Evolutionary conservation across 257 asterid species (phyloP).

Genomic region (Rubia yunnanensis): DNA sequence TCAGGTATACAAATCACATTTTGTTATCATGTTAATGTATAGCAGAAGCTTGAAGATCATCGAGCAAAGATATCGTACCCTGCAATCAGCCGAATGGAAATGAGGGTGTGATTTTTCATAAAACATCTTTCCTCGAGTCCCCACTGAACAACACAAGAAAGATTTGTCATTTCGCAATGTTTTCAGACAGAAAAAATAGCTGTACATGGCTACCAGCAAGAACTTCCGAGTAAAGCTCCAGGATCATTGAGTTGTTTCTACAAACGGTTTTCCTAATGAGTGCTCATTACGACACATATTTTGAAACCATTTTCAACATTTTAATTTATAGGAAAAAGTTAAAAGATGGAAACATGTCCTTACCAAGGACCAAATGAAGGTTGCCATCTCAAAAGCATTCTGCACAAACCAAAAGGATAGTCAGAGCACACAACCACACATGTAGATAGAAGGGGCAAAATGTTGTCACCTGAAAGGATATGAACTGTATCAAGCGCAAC

Average conservation of each 20-base stretch:
- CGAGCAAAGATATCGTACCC: constrained; percentile 36
- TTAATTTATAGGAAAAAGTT: neutral
- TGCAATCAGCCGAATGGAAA: constrained; percentile 45
- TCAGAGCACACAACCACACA: constrained; percentile 11
- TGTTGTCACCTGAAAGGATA: constrained; percentile 74
- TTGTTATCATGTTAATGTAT: too few relatives aligned
- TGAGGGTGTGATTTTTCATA: constrained; percentile 71
- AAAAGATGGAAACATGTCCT: constrained; percentile 11
- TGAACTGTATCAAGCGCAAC: constrained; percentile 67
- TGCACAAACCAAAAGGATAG: constrained; percentile 22
- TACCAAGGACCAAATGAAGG: constrained; percentile 89
- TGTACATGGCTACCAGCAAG: neutral
- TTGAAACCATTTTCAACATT: neutral
- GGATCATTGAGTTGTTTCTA: neutral
- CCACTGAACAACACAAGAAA: constrained; percentile 41
- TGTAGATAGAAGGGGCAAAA: neutral
- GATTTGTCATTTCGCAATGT: neutral
- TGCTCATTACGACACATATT: neutral
- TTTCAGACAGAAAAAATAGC: neutral
- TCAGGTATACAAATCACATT: neutral
- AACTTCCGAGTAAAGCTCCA: neutral
- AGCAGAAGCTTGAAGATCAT: neutral
- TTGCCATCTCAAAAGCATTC: constrained; percentile 98
- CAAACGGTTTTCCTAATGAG: too few relatives aligned
- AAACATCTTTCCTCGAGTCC: constrained; percentile 69